A percentile compares a stretch with the other conserved stretches of the same genome.
Evolutionary conservation across 805 yeast genomes (phyloP).

Genomic region (Candida caryicola): DNA sequence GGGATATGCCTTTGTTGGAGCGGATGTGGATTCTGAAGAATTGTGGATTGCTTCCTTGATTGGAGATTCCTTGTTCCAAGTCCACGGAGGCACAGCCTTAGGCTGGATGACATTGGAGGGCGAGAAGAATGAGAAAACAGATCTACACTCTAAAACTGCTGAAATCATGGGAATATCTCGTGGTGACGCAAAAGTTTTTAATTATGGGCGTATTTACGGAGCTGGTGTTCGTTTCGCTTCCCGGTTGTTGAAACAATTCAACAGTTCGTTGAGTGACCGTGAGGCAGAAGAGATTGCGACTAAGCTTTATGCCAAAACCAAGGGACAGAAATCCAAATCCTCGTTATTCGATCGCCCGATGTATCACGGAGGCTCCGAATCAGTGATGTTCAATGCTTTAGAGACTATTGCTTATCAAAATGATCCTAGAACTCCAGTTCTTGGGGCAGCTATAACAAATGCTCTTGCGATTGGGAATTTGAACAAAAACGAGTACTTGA

Average conservation of each 20-base stretch:
- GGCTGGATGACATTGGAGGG: slow-evolving; percentile 99
- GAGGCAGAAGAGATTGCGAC: slow-evolving; percentile 68
- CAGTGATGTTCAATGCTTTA: slow-evolving; percentile 82
- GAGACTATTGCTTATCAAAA: slow-evolving; percentile 84
- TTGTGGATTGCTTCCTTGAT: slow-evolving; percentile 95
- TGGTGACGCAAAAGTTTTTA: slow-evolving; percentile 91
- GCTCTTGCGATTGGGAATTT: slow-evolving; percentile 71
- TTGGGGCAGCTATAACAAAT: slow-evolving; percentile 90
- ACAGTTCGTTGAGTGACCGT: slow-evolving; percentile 61
- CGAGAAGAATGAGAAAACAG: slow-evolving; percentile 85
- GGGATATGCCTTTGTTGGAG: slow-evolving; percentile 93
- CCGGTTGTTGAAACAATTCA: slow-evolving; percentile 77
- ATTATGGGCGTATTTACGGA: slow-evolving; percentile 96
- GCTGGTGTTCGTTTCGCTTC: slow-evolving; percentile 94
- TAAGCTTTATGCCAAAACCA: slow-evolving; percentile 73
- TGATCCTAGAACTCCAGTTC: slow-evolving; percentile 81
- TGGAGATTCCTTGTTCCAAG: slow-evolving; percentile 84
- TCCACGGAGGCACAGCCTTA: slow-evolving; percentile 94
- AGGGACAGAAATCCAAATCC: slow-evolving; percentile 50
- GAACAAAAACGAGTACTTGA: slow-evolving; percentile 62
- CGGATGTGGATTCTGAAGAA: slow-evolving; percentile 98
- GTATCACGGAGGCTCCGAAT: slow-evolving; percentile 92
- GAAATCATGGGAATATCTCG: slow-evolving; percentile 83
- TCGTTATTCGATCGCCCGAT: slow-evolving; percentile 25
- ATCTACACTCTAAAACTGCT: slow-evolving; percentile 92